Percentiles rank a stretch among this genome's conserved stretches.
These are phyloP conservation scores for Bjerkandera adusta DNA, from an alignment of 1,284 basidiomycete species.

Conservation along the genomic window DNA sequence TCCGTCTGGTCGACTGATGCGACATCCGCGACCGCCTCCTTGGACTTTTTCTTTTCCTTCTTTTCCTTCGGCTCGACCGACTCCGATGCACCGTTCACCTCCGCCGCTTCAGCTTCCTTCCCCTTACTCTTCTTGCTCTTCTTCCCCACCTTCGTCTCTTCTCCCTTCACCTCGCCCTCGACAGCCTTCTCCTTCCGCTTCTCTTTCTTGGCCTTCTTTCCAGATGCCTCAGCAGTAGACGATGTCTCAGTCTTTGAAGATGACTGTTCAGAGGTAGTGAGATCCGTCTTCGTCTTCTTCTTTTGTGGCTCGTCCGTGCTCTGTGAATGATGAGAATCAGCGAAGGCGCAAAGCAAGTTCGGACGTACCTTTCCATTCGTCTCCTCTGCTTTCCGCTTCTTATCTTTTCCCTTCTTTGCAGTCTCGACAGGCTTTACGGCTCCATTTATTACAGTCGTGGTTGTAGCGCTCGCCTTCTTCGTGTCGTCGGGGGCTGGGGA, in stretches of 20 bases:
- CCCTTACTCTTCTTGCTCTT: conserved; percentile 28
- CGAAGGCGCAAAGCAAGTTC: not conserved
- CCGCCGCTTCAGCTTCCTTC: not conserved
- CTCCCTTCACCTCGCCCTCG: conserved; percentile 20
- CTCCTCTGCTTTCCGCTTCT: conserved; percentile 25
- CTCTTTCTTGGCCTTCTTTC: conserved; percentile 17
- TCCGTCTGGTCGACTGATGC: not conserved
- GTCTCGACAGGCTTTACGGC: conserved; percentile 15
- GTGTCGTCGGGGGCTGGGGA: conserved; percentile 16
- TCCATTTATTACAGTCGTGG: conserved; percentile 8
- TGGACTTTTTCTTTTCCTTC: conserved; percentile 43
- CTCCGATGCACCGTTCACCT: conserved; percentile 41
- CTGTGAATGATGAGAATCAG: not conserved
- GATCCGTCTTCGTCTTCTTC: conserved; percentile 25
- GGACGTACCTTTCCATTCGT: conserved; percentile 4
- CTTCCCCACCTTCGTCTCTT: conserved; percentile 14
- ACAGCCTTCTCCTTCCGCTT: conserved; percentile 29
- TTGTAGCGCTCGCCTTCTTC: conserved; percentile 10
- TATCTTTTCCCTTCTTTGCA: conserved; percentile 24
- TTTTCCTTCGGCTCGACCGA: conserved; percentile 73
- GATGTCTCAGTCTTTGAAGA: conserved; percentile 10
- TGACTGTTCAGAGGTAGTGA: conserved; percentile 10
- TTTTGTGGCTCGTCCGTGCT: conserved; percentile 9
- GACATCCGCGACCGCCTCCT: not conserved
- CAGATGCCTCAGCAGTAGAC: conserved; percentile 17